Conservation (phyloP, 208 protist species). For the Trypanosomatidae sp. region DNA sequence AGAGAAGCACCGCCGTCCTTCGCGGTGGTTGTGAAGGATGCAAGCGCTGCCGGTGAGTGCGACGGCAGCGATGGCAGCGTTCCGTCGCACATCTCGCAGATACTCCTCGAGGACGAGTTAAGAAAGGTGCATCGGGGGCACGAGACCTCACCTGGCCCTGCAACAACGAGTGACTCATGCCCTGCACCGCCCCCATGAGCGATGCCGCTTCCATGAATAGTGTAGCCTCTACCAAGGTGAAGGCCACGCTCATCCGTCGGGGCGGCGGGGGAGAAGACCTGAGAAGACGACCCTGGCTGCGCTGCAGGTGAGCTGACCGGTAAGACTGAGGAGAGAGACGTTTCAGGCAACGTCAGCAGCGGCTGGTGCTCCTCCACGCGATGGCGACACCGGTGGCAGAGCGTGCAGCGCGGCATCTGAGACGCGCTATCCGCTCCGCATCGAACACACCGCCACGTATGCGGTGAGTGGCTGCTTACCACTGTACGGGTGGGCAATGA, state of each 20-base stretch:
- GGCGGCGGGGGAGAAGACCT: not conserved
- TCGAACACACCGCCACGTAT: conserved; percentile 24
- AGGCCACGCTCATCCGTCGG: not conserved
- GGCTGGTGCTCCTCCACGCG: conserved; percentile 21
- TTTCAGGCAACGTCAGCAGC: not conserved
- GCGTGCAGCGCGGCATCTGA: conserved; percentile 22
- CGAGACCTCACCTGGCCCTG: conserved; percentile 18
- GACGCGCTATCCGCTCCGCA: conserved; percentile 19
- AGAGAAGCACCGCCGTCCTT: not conserved
- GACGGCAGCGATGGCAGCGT: conserved; percentile 8
- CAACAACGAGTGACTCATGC: conserved; percentile 5
- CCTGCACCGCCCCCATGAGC: no score
- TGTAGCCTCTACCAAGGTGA: not conserved
- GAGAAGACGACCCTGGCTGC: conserved; percentile 1
- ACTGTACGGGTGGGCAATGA: not conserved
- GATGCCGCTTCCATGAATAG: not conserved
- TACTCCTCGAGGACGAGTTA: conserved; percentile 16
- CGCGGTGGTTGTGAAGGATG: not conserved
- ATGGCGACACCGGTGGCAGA: conserved; percentile 22
- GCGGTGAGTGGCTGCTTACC: not conserved
- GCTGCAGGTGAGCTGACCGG: not conserved
- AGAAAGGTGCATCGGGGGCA: conserved; percentile 46
- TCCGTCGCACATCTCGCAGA: conserved; percentile 33
- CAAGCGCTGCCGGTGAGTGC: not conserved
- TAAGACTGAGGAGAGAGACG: not conserved